Conservation (phyloP, 306 rosid species). For the Cucumis cinereus region DNA sequence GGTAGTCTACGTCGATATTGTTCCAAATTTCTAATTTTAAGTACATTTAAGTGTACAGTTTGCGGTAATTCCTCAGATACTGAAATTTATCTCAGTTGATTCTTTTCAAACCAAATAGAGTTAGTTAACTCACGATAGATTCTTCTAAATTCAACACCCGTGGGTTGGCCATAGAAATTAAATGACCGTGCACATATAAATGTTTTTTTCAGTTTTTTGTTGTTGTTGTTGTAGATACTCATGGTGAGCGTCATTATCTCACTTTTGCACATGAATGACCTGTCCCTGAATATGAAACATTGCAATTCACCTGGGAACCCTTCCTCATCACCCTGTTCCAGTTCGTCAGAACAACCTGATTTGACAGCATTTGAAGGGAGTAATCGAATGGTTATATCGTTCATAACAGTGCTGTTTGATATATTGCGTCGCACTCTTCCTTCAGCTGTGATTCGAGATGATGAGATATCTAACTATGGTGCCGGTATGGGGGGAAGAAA, state of each 20-base stretch:
- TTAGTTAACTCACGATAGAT: neutral
- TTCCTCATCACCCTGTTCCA: conserved; percentile 24
- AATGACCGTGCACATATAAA: neutral
- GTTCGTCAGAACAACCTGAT: conserved; percentile 32
- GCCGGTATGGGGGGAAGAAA: conserved; percentile 46
- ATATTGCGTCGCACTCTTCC: conserved; percentile 50
- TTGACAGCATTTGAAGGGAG: conserved; percentile 45
- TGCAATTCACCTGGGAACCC: conserved; percentile 38
- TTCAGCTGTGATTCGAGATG: conserved; percentile 45
- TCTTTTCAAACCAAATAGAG: neutral
- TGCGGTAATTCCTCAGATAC: neutral
- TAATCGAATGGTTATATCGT: conserved; percentile 72
- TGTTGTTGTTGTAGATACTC: conserved; percentile 47
- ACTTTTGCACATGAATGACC: conserved; percentile 76
- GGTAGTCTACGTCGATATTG: neutral
- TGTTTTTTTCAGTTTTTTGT: conserved; percentile 6
- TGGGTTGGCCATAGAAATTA: neutral
- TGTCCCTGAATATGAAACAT: conserved; percentile 51
- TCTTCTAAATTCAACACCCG: neutral
- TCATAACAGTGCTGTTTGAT: conserved; percentile 58
- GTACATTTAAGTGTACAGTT: neutral
- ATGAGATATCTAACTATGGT: conserved; percentile 36
- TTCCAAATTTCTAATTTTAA: neutral
- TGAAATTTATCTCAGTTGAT: neutral
- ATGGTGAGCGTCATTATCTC: conserved; percentile 75